Evolutionary conservation across 371 early-diverging fungal genomes (phyloP).

Genomic region (Batkoa obscura): DNA sequence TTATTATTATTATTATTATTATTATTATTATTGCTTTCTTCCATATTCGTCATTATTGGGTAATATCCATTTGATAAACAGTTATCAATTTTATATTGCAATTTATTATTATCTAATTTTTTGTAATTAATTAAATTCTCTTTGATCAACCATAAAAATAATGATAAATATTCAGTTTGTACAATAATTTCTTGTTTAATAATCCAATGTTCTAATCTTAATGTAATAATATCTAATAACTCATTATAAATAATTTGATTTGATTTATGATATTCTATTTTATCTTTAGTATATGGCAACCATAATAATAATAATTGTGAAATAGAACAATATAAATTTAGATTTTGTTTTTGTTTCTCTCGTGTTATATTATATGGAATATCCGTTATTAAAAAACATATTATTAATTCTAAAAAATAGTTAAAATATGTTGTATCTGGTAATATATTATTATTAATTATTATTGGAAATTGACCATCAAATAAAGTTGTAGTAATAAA

Average conservation of each 20-base stretch:
- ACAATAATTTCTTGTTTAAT: background rate
- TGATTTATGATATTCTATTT: background rate
- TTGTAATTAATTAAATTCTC: background rate
- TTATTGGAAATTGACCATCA: background rate
- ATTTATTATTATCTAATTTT: background rate
- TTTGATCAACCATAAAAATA: background rate
- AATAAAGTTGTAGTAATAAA: background rate
- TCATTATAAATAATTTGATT: background rate
- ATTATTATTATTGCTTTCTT: no score
- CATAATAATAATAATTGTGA: background rate
- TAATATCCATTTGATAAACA: background rate
- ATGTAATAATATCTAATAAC: background rate
- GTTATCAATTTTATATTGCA: background rate
- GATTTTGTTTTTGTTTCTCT: background rate
- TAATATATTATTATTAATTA: background rate
- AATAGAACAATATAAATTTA: conserved; percentile 4
- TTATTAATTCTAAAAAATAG: background rate
- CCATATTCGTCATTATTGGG: background rate
- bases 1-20: no score
- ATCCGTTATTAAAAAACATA: background rate
- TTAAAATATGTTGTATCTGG: no score
- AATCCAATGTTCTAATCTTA: background rate
- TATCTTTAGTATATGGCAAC: background rate
- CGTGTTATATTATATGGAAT: background rate
- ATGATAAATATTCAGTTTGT: background rate